phyloP scores from a whole-genome alignment of 352 stramenopile species.

The Phytophthora quininea region DNA sequence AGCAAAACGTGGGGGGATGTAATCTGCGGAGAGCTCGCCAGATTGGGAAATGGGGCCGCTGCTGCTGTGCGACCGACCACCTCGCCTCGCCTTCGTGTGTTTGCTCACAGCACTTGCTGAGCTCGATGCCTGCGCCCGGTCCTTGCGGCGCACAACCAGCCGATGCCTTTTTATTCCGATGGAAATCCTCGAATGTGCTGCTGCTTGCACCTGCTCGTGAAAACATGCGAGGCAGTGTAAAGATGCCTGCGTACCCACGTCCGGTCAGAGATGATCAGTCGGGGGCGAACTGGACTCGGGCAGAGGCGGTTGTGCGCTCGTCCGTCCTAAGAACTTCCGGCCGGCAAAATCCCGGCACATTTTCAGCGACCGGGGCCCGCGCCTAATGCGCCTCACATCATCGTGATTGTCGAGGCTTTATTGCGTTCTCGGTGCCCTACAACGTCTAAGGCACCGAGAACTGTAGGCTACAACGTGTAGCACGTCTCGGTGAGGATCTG shows the following conservation, averaged over 20 bases:
- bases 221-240: constrained; percentile 4
- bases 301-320: background rate
- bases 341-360: background rate
- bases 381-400: background rate
- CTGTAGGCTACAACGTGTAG: too few relatives aligned
- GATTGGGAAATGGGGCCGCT: constrained; percentile 44
- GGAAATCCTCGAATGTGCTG: constrained; percentile 3
- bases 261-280: constrained; percentile 27
- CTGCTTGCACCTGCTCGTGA: constrained; percentile 19
- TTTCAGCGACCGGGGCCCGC: background rate
- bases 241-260: constrained; percentile 25
- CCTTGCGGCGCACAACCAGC: constrained; percentile 3
- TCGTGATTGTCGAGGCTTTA: too few relatives aligned
- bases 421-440: too few relatives aligned
- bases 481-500: background rate
- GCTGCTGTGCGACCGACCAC: too few relatives aligned
- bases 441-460: too few relatives aligned
- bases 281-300: constrained; percentile 32
- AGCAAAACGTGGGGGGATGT: constrained; percentile 40
- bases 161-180: background rate
- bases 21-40: constrained; percentile 48
- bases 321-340: background rate
- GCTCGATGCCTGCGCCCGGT: background rate
- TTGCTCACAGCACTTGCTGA: background rate
- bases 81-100: too few relatives aligned